Evolutionary conservation across 176 grass and related monocot genomes (phyloP), one percentile per base, ranked within the genome.

Genomic region (Triticum timopheevii): DNA sequence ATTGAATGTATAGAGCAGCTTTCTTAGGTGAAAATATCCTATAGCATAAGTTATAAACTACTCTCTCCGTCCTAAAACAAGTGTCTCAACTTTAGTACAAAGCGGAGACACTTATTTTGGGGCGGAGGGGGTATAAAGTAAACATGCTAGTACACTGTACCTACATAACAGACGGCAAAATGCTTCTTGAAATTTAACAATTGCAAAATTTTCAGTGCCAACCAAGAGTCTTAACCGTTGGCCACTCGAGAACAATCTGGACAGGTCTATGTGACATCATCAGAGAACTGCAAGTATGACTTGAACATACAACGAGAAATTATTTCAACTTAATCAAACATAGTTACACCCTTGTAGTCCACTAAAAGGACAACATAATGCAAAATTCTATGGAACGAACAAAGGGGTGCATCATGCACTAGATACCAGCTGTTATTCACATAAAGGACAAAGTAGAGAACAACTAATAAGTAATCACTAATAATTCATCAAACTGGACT

Each of bases 161-260:
- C 62, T 38, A 77, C 71, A 44, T 70, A 78, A 79, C 23, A 85
- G 17, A 72, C 56, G 63, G 36, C n/a, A 78, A 70, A 16, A 47
- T 71, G 39, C 22, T 36, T 36, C 47, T 81, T 70, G 5, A 62
- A 77, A 85, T 81, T 44, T 77, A 68, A 17, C 22, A 59, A 61
- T 22, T 23, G 27, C 13, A 0, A 28, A 69, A 16, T 30, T 70
- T 10, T 44, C 0, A 15, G 24, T 38, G 50, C 20, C 22, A 69
- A 81, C 31, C 25, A 76, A 82, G 11, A 61, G 70, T 69, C 65
- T 12, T 61, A 69, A 76, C 23, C 70, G 13, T 36, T 6, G 1
- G 40, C 52, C 45, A 8, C 4, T 17, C 3, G 73, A 80, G 16
- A 86, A 67, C 8, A 85, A 80, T 13, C 19, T 36, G 69, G 64